A percentile compares a stretch with the other conserved stretches of the same genome.
Evolutionary conservation across 78 protist genomes (phyloP).

Genomic region (Bigelowiella natans): DNA sequence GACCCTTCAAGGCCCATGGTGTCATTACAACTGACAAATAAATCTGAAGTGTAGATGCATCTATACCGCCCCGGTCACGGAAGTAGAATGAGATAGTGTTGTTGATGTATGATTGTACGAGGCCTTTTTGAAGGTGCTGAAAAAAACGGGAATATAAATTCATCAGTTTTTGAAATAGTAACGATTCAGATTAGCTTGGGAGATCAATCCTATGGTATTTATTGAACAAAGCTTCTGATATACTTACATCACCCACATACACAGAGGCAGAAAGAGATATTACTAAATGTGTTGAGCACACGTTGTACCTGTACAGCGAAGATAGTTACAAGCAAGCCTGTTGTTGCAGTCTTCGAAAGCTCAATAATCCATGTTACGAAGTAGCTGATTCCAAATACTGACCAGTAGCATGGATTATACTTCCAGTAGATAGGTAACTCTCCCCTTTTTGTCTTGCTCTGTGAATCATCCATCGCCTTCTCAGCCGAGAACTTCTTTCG

Average conservation of each 20-base stretch:
- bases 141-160: too few species aligned
- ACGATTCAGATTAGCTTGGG: too few species aligned
- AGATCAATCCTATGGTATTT: too few species aligned
- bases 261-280: too few species aligned
- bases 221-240: too few species aligned
- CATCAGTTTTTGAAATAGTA: too few species aligned
- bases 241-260: too few species aligned
- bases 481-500: too few species aligned
- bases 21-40: neutral
- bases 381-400: neutral
- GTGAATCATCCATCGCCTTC: too few species aligned
- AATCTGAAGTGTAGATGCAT: neutral
- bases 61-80: neutral
- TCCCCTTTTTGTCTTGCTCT: too few species aligned
- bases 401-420: neutral
- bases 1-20: neutral
- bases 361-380: neutral
- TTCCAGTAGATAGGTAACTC: neutral
- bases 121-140: neutral
- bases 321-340: neutral
- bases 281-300: too few species aligned
- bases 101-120: neutral
- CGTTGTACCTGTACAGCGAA: too few species aligned
- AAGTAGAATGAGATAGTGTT: neutral
- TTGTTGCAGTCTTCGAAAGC: neutral